These are phyloP conservation scores for Paradendryphiella salina DNA, from an alignment of 2,329 filamentous ascomycete genomes.

Conservation along the genomic window DNA sequence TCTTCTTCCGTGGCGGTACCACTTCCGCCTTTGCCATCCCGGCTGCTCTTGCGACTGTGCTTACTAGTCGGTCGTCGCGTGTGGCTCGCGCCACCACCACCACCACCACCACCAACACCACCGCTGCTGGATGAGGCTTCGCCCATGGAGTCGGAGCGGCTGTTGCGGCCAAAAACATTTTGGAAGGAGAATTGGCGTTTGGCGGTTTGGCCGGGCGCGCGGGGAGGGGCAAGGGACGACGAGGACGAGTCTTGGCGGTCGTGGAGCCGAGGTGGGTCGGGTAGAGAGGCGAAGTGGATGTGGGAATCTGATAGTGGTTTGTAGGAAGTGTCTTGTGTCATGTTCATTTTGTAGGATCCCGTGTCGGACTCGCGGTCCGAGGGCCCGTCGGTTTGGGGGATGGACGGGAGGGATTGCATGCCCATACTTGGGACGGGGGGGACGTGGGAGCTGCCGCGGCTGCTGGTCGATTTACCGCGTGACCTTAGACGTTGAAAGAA, in stretches of 20 bases:
- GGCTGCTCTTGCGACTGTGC: slow-evolving; percentile 40
- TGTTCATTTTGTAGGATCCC: slow-evolving; percentile 51
- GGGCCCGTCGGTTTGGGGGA: slow-evolving; percentile 27
- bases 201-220: slow-evolving; percentile 59
- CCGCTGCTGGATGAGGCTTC: slow-evolving; percentile 19
- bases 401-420: slow-evolving; percentile 29
- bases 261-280: slow-evolving; percentile 38
- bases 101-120: too few species aligned
- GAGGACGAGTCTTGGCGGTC: slow-evolving; percentile 50
- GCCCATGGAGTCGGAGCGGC: slow-evolving; percentile 33
- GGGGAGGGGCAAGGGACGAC: slow-evolving; percentile 56
- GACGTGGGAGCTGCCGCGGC: slow-evolving; percentile 23
- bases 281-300: slow-evolving; percentile 52
- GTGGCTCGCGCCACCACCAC: background rate
- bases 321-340: slow-evolving; percentile 48
- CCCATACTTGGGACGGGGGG: slow-evolving; percentile 20
- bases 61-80: slow-evolving; percentile 31
- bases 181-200: slow-evolving; percentile 91
- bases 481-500: slow-evolving; percentile 49
- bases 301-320: slow-evolving; percentile 52
- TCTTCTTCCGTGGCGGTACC: slow-evolving; percentile 75
- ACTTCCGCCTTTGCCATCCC: slow-evolving; percentile 48
- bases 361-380: slow-evolving; percentile 40
- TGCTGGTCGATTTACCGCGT: slow-evolving; percentile 41
- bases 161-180: slow-evolving; percentile 69